Evolutionary conservation across 1,139 yeast species (phyloP).

Genomic region (Pichia sp.): DNA sequence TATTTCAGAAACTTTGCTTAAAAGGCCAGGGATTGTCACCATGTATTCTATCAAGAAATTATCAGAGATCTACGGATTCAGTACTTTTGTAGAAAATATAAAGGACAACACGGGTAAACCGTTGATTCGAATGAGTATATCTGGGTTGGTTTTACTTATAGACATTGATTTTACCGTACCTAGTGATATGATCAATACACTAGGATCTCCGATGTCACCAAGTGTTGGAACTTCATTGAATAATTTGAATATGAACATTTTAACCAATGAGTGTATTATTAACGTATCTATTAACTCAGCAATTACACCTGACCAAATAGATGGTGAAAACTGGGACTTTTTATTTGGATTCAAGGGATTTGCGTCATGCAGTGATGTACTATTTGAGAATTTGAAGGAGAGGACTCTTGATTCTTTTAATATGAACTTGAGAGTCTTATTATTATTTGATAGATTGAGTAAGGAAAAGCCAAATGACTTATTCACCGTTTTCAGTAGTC

Average conservation of each 20-base stretch:
- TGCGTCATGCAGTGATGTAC: slow-evolving; percentile 22
- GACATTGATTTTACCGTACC: slow-evolving; percentile 28
- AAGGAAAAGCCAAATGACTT: slow-evolving; percentile 26
- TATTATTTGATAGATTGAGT: slow-evolving; percentile 29
- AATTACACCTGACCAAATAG: slow-evolving; percentile 22
- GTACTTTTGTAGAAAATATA: slow-evolving; percentile 27
- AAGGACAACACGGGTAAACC: neutral
- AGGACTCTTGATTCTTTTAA: slow-evolving; percentile 28
- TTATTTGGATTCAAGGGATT: slow-evolving; percentile 20
- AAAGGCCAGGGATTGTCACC: slow-evolving; percentile 29
- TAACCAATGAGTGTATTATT: slow-evolving; percentile 3
- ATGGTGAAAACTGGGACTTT: slow-evolving; percentile 21
- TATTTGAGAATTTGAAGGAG: slow-evolving; percentile 23
- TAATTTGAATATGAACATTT: neutral
- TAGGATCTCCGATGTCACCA: slow-evolving; percentile 10
- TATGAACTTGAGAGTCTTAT: slow-evolving; percentile 27
- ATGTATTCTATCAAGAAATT: slow-evolving; percentile 28
- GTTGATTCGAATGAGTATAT: slow-evolving; percentile 8
- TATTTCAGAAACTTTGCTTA: slow-evolving; percentile 28
- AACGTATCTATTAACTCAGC: slow-evolving; percentile 26
- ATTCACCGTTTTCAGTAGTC: slow-evolving; percentile 26
- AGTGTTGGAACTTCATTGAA: neutral
- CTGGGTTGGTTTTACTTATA: slow-evolving; percentile 29
- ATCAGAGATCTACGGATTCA: slow-evolving; percentile 31
- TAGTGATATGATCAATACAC: neutral